phyloP scores from a whole-genome alignment of 768 basidiomycete genomes.

The Lepiota venenata region DNA sequence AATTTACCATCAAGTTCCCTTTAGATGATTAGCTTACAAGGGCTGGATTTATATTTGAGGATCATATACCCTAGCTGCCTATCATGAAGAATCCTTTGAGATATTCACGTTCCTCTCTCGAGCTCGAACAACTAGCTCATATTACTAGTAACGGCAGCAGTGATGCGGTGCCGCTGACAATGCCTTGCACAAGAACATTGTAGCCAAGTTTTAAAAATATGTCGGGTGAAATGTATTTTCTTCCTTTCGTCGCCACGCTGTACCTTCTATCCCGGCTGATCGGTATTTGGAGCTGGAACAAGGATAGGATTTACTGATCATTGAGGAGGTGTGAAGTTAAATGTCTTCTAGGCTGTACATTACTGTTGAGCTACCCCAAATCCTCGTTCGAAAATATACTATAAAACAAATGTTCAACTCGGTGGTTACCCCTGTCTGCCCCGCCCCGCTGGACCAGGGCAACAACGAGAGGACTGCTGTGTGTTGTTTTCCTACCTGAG shows the following conservation, averaged over 20 bases:
- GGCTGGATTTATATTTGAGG: too few relatives aligned
- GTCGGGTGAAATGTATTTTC: neutral
- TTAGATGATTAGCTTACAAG: too few relatives aligned
- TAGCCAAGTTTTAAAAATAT: neutral
- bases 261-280: neutral
- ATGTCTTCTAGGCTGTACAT: neutral
- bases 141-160: too few relatives aligned
- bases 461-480: too few relatives aligned
- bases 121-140: too few relatives aligned
- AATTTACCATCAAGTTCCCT: too few relatives aligned
- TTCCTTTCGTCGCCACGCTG: neutral
- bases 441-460: constrained; percentile 2
- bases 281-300: neutral
- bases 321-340: neutral
- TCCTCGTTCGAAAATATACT: neutral
- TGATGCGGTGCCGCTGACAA: too few relatives aligned
- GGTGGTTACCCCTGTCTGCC: constrained; percentile 18
- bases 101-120: too few relatives aligned
- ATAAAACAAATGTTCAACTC: constrained; percentile 24
- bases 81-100: too few relatives aligned
- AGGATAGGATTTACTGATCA: too few relatives aligned
- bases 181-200: too few relatives aligned
- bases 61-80: too few relatives aligned
- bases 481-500: constrained; percentile 23
- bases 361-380: neutral